Percentiles rank a stretch among this genome's conserved stretches.
Evolutionary conservation across 768 basidiomycete genomes (phyloP).

Genomic region (Tephrocybe sp.): DNA sequence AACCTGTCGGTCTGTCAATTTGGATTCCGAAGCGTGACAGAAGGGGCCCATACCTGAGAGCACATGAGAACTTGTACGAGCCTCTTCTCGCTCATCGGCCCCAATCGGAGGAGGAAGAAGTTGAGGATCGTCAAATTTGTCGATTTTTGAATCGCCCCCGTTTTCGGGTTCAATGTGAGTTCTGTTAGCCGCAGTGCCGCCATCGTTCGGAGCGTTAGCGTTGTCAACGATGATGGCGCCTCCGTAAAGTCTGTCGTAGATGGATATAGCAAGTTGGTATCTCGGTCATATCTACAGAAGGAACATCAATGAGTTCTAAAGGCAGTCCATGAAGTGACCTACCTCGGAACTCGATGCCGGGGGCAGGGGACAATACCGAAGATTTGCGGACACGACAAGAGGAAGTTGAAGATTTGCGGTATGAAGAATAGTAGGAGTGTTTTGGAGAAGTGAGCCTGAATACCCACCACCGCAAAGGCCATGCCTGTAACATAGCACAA

Average conservation of each 20-base stretch:
- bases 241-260: constrained; percentile 62
- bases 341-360: constrained; percentile 91
- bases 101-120: constrained; percentile 72
- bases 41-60: constrained; percentile 53
- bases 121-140: constrained; percentile 95
- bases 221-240: constrained; percentile 53
- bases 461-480: constrained; percentile 97
- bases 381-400: constrained; percentile 91
- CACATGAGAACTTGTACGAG: constrained; percentile 72
- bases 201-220: constrained; percentile 55
- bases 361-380: constrained; percentile 95
- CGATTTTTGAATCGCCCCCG: constrained; percentile 59
- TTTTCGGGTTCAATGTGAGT: constrained; percentile 52
- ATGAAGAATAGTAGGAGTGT: constrained; percentile 95
- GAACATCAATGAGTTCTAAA: background rate
- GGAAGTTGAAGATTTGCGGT: constrained; percentile 97
- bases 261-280: constrained; percentile 76
- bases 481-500: constrained; percentile 97
- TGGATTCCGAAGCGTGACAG: background rate
- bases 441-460: constrained; percentile 97
- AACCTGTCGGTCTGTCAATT: constrained; percentile 37
- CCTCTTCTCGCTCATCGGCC: constrained; percentile 82
- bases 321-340: constrained; percentile 21
- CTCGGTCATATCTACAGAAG: constrained; percentile 62
- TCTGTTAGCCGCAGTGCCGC: constrained; percentile 64